Evolutionary conservation across 805 yeast genomes (phyloP).

Genomic region (Cyberlindnera amylophila): DNA sequence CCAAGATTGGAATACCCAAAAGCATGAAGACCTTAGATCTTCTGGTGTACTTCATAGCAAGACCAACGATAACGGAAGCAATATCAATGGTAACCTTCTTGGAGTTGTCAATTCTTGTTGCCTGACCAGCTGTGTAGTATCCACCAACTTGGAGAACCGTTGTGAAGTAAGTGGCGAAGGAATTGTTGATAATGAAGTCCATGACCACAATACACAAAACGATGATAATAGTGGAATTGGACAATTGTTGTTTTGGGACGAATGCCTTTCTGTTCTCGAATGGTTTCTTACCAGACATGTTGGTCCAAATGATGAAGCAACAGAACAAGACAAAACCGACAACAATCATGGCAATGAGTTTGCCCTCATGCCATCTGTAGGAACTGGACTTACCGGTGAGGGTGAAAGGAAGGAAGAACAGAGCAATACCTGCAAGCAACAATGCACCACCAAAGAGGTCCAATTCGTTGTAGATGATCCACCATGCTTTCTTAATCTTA

Average conservation of each 20-base stretch:
- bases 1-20: slow-evolving; percentile 23
- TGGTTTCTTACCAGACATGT: slow-evolving; percentile 8
- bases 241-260: slow-evolving; percentile 26
- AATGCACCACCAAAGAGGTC: slow-evolving; percentile 26
- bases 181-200: slow-evolving; percentile 26
- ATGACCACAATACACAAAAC: slow-evolving; percentile 22
- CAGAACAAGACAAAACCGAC: slow-evolving; percentile 23
- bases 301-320: slow-evolving; percentile 25
- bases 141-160: slow-evolving; percentile 31
- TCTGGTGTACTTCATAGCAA: slow-evolving; percentile 29
- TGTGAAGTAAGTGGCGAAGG: slow-evolving; percentile 26
- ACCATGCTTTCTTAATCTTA: slow-evolving; percentile 11
- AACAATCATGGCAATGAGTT: slow-evolving; percentile 26
- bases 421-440: slow-evolving; percentile 22
- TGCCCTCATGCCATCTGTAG: slow-evolving; percentile 24
- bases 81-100: slow-evolving; percentile 29
- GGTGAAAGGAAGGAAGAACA: slow-evolving; percentile 30
- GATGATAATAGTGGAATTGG: slow-evolving; percentile 19
- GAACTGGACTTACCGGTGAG: slow-evolving; percentile 25
- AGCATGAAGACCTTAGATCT: slow-evolving; percentile 26
- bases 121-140: slow-evolving; percentile 28
- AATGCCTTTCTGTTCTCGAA: slow-evolving; percentile 22
- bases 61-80: slow-evolving; percentile 27
- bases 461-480: slow-evolving; percentile 19
- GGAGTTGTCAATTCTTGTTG: slow-evolving; percentile 30